Conservation (phyloP, 2,329 filamentous ascomycete genomes). For the Drechmeria coniospora region DNA sequence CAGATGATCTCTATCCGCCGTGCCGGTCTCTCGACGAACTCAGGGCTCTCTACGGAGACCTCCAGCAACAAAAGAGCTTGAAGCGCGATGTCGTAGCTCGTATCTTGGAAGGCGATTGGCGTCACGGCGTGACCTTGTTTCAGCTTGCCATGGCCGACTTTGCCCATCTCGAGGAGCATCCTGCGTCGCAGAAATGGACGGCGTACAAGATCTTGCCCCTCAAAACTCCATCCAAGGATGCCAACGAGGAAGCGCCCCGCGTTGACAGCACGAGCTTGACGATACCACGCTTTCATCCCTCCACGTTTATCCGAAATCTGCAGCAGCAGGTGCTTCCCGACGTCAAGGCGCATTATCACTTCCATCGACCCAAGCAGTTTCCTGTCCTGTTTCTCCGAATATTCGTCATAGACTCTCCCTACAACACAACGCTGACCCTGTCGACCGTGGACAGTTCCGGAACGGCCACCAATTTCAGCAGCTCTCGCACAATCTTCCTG, state of each 20-base stretch:
- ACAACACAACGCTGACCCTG: constrained; percentile 44
- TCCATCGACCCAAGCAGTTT: constrained; percentile 54
- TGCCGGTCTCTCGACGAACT: constrained; percentile 50
- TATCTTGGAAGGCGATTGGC: constrained; percentile 54
- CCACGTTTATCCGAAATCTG: constrained; percentile 63
- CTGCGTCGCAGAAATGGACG: constrained; percentile 47
- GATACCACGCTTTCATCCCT: constrained; percentile 62
- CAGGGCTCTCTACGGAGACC: constrained; percentile 45
- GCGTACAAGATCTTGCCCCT: constrained; percentile 44
- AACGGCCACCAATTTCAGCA: constrained; percentile 35
- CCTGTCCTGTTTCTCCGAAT: constrained; percentile 63
- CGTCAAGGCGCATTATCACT: constrained; percentile 71
- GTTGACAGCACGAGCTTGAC: constrained; percentile 30
- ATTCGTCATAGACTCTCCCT: constrained; percentile 67
- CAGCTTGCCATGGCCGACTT: constrained; percentile 56
- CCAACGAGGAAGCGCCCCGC: constrained; percentile 22
- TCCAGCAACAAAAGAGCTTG: constrained; percentile 44
- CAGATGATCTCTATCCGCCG: constrained; percentile 53
- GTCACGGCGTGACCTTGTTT: constrained; percentile 47
- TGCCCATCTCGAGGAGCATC: constrained; percentile 50
- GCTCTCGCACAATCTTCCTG: constrained; percentile 59
- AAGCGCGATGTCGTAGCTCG: constrained; percentile 48
- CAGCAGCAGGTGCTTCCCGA: constrained; percentile 61
- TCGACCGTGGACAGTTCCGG: constrained; percentile 15
- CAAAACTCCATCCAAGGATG: constrained; percentile 19